Percentiles rank a stretch among this genome's conserved stretches.
Evolutionary conservation across 2,329 filamentous ascomycete species (phyloP).

Genomic region (Ophiostoma himal-ulmi): DNA sequence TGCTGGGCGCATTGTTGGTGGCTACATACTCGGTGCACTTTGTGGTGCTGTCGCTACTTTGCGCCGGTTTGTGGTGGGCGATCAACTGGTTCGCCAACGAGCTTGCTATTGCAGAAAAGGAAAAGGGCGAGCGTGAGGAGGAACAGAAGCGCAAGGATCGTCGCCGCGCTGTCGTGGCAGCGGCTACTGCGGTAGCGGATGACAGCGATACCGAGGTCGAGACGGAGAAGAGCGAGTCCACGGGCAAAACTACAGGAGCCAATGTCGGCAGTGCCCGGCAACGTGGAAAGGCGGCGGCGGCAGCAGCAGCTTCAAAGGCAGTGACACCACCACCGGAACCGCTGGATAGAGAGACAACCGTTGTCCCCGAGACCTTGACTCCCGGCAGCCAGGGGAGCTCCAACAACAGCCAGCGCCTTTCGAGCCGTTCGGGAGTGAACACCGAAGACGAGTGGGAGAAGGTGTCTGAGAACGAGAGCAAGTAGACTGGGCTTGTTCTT

Average conservation of each 20-base stretch:
- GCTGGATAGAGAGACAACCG: background rate
- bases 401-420: constrained; percentile 12
- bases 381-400: constrained; percentile 17
- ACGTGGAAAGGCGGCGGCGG: constrained; percentile 7
- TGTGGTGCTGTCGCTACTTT: constrained; percentile 70
- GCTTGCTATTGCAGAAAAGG: constrained; percentile 42
- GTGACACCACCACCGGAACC: background rate
- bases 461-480: constrained; percentile 65
- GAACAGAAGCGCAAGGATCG: constrained; percentile 27
- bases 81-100: constrained; percentile 95
- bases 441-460: constrained; percentile 99
- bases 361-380: constrained; percentile 9
- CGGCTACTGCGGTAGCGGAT: constrained; percentile 33
- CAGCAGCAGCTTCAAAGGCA: background rate
- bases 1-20: constrained; percentile 69
- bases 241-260: constrained; percentile 22
- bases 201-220: constrained; percentile 39
- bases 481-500: background rate
- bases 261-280: constrained; percentile 25
- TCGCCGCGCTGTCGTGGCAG: constrained; percentile 24
- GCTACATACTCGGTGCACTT: constrained; percentile 88
- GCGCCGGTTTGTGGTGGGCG: constrained; percentile 78
- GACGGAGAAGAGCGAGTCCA: constrained; percentile 42
- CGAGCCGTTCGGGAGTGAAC: constrained; percentile 56
- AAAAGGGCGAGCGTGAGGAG: constrained; percentile 34